Evolutionary conservation across 306 rosid species (phyloP).

Genomic region (Dicorynia guianensis): DNA sequence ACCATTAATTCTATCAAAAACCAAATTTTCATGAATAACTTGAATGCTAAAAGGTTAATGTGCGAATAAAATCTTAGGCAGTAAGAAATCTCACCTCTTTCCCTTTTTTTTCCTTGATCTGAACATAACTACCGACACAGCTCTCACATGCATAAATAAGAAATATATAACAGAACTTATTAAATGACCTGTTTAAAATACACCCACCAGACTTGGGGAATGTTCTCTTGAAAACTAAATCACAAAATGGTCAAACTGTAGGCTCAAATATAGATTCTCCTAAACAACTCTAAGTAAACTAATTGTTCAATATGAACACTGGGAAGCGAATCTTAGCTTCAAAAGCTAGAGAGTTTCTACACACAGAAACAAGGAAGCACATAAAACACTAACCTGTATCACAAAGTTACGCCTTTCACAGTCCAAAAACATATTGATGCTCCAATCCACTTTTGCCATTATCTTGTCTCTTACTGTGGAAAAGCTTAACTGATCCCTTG

Average conservation of each 20-base stretch:
- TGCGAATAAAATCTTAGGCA: neutral
- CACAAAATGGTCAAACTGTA: neutral
- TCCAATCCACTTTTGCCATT: conserved; percentile 79
- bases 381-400: conserved; percentile 66
- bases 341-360: conserved; percentile 20
- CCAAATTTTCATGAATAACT: too few species aligned
- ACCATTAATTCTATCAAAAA: too few species aligned
- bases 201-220: neutral
- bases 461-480: conserved; percentile 89
- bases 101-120: neutral
- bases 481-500: conserved; percentile 96
- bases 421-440: conserved; percentile 84
- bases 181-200: neutral
- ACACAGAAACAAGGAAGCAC: conserved; percentile 26
- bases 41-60: conserved; percentile 12
- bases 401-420: conserved; percentile 98
- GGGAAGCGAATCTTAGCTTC: conserved; percentile 9
- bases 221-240: neutral
- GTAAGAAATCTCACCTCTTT: neutral
- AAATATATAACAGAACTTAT: neutral
- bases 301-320: neutral
- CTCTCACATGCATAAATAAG: neutral
- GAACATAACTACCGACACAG: neutral
- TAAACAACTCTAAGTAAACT: neutral
- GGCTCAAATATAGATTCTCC: neutral